Conservation (phyloP, 2,329 filamentous ascomycete genomes). For the Arthrobotrys sphaeroides region DNA sequence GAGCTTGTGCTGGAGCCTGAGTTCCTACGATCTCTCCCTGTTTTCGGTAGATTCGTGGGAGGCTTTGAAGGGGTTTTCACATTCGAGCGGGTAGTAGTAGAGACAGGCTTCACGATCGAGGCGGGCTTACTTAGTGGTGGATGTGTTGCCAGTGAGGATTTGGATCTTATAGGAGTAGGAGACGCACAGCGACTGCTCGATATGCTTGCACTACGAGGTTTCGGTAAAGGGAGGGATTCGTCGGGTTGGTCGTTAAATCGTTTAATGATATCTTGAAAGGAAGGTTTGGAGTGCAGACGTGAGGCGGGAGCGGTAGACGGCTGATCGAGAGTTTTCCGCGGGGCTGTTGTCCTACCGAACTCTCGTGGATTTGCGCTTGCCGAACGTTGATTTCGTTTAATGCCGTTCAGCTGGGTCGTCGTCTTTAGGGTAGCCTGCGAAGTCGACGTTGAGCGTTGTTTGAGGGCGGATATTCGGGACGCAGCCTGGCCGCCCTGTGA, state of each 20-base stretch:
- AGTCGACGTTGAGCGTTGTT: constrained; percentile 44
- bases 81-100: constrained; percentile 29
- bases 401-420: constrained; percentile 27
- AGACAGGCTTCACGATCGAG: not conserved
- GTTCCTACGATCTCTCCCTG: constrained; percentile 40
- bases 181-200: constrained; percentile 50
- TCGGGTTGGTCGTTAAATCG: constrained; percentile 50
- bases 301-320: constrained; percentile 27
- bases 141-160: constrained; percentile 50
- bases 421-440: constrained; percentile 17
- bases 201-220: constrained; percentile 45
- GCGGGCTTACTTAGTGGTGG: constrained; percentile 28
- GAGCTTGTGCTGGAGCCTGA: constrained; percentile 47
- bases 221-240: constrained; percentile 43
- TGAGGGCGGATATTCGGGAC: constrained; percentile 25
- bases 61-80: constrained; percentile 13
- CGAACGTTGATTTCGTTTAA: constrained; percentile 41
- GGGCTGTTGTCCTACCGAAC: constrained; percentile 32
- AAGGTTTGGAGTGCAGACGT: constrained; percentile 43
- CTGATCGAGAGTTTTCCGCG: constrained; percentile 39
- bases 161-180: constrained; percentile 45
- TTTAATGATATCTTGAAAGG: constrained; percentile 51
- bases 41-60: not conserved
- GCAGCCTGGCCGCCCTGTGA: constrained; percentile 2
- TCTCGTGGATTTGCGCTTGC: constrained; percentile 48